These are phyloP conservation scores for Carex littledalei DNA, from an alignment of 176 grass and related monocot species.

Conservation along the genomic window DNA sequence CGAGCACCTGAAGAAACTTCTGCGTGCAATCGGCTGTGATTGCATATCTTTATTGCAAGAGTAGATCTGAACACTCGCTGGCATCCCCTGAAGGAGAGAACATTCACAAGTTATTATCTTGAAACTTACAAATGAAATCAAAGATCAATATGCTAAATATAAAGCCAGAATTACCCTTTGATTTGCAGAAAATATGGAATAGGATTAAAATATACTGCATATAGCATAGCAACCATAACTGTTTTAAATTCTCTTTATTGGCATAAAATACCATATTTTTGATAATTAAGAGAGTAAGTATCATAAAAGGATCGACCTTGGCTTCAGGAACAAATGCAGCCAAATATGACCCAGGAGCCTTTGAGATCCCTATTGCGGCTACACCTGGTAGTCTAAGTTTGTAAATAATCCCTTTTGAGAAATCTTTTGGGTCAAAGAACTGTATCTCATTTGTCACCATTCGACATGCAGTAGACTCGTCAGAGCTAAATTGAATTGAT, in stretches of 20 bases:
- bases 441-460: slow-evolving; percentile 88
- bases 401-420: slow-evolving; percentile 60
- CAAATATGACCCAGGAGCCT: slow-evolving; percentile 68
- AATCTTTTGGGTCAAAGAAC: slow-evolving; percentile 82
- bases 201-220: neutral
- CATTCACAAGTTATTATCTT: slow-evolving; percentile 12
- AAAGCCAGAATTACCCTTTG: neutral
- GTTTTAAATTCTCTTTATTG: neutral
- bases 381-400: slow-evolving; percentile 69
- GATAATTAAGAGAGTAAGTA: neutral
- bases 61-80: slow-evolving; percentile 79
- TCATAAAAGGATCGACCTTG: slow-evolving; percentile 41
- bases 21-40: slow-evolving; percentile 63
- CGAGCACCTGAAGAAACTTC: slow-evolving; percentile 86
- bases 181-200: neutral
- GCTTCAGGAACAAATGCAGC: slow-evolving; percentile 73
- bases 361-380: slow-evolving; percentile 67
- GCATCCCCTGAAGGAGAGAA: slow-evolving; percentile 49
- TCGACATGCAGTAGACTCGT: slow-evolving; percentile 78
- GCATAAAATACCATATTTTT: neutral
- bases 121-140: neutral
- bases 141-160: neutral
- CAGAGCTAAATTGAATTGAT: slow-evolving; percentile 71
- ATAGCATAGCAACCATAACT: neutral
- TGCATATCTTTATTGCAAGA: slow-evolving; percentile 74